Base-by-base conservation (phyloP, 139 green algal species). In the Chlorella ohadii region DNA sequence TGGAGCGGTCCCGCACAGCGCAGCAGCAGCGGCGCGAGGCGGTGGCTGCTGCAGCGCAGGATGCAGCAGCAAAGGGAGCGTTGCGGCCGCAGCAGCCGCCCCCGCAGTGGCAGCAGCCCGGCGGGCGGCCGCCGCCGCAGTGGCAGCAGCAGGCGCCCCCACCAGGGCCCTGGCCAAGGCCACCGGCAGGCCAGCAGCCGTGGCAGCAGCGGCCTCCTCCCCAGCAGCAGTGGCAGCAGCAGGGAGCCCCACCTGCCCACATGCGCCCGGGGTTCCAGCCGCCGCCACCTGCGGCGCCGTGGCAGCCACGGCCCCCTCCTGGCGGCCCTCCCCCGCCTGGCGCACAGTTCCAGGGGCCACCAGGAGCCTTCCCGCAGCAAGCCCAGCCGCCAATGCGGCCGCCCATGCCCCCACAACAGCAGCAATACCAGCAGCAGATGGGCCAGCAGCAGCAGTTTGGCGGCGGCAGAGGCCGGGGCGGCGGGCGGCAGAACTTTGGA, bases 1-100 rank as follows among this genome's bases (percentile, higher is more conserved):
- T 85, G 68, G 55, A 85, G 70, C 68, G 68, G 7, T 85, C 80
- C 5, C 80, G 70, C 3, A 16, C 36, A 0, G 79, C 66, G 3
- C 79, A 84, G 79, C 65, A 77, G 66, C 79, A 77, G 47, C 79
- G 79, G 5, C 65, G 65, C 6, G 47, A 66, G 15, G 61, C 59
- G 0, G 27, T 82, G 25, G 59, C 59, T 16, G 39, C 59, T 4
- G 76, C 65, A 4, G 66, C 79, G 28, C 63, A 83, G 31, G 63
- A 74, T 4, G 63, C 78, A 2, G 51, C 51, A 7, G 63, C 78
- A 7, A 64, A 47, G n/a, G 72, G 25, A 27, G 39, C 73, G 47
- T n/a, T 59, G 47, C 47, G 47, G 31, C 55, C 75, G 51, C 63
- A 67, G 9, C 13, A 36, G 61, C 78, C 78, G 0, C 2, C 9